Conservation (phyloP, 345 rosid species). For the Syzygium aqueum region DNA sequence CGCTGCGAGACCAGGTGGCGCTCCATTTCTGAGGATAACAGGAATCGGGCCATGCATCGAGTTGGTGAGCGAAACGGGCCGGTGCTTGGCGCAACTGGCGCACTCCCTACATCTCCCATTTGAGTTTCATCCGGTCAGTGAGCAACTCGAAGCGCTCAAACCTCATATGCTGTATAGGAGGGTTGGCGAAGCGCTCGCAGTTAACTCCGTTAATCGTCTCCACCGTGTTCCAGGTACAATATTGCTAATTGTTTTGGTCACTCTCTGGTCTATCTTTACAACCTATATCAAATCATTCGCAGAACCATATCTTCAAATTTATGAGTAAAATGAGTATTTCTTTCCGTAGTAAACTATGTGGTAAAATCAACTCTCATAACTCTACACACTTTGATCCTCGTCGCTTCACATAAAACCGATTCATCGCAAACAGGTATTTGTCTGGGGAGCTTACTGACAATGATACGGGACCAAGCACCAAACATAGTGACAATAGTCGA, state of each 20-base stretch:
- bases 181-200: slow-evolving; percentile 55
- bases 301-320: background rate
- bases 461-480: slow-evolving; percentile 58
- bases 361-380: background rate
- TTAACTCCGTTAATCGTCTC: slow-evolving; percentile 43
- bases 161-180: slow-evolving; percentile 49
- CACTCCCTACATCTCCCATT: slow-evolving; percentile 47
- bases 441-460: slow-evolving; percentile 33
- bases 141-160: slow-evolving; percentile 38
- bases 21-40: slow-evolving; percentile 52
- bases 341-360: background rate
- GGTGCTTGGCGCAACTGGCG: slow-evolving; percentile 44
- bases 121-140: slow-evolving; percentile 46
- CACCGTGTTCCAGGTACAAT: slow-evolving; percentile 29
- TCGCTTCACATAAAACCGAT: background rate
- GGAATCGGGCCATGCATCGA: slow-evolving; percentile 41
- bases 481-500: slow-evolving; percentile 47
- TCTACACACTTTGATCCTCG: background rate
- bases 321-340: background rate
- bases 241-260: background rate
- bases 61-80: slow-evolving; percentile 37
- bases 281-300: background rate
- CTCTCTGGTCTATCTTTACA: background rate
- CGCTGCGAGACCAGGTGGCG: slow-evolving; percentile 46
- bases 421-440: slow-evolving; percentile 8